phyloP scores from a whole-genome alignment of 179 eudicot species.

The Beta macrorhiza region DNA sequence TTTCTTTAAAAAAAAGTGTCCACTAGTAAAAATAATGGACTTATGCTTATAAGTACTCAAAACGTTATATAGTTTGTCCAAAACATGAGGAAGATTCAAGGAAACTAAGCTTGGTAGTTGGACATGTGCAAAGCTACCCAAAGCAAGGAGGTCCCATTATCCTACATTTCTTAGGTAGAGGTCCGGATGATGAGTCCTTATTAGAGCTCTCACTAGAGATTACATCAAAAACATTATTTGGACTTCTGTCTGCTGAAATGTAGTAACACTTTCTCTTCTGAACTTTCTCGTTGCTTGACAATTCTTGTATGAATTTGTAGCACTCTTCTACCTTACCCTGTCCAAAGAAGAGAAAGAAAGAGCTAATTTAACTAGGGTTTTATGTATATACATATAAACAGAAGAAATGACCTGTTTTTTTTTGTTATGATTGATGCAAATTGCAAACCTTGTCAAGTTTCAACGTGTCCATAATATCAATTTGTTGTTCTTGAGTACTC shows the following conservation, averaged over 20 bases:
- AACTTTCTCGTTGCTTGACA: constrained; percentile 21
- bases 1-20: not conserved
- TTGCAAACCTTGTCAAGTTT: constrained; percentile 41
- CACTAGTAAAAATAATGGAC: not conserved
- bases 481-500: constrained; percentile 28
- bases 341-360: not conserved
- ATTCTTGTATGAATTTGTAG: constrained; percentile 36
- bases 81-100: constrained; percentile 15
- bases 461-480: constrained; percentile 30
- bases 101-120: constrained; percentile 10
- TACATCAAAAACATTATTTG: constrained; percentile 25
- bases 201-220: constrained; percentile 20
- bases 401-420: not conserved
- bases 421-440: constrained; percentile 13
- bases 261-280: constrained; percentile 20
- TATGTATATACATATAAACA: no score
- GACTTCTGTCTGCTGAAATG: constrained; percentile 20
- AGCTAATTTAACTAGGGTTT: no score
- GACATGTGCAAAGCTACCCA: constrained; percentile 10
- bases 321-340: constrained; percentile 44
- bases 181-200: constrained; percentile 6
- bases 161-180: constrained; percentile 32
- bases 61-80: no score
- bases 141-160: constrained; percentile 10
- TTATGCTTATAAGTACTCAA: not conserved